Conservation (phyloP, 2,329 filamentous ascomycete genomes). For the Cadophora gregata region DNA sequence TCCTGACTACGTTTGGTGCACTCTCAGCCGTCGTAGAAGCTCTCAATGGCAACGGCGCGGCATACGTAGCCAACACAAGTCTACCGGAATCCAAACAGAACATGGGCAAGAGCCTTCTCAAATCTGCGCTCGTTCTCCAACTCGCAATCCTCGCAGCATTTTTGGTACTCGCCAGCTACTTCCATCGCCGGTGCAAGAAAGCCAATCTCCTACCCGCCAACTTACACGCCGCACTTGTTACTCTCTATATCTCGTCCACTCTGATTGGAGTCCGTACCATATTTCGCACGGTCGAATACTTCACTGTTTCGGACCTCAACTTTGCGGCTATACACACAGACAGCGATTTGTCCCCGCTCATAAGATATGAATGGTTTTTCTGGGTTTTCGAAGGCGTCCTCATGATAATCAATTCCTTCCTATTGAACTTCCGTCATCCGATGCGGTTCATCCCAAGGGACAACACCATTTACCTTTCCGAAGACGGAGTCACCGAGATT, state of each 20-base stretch:
- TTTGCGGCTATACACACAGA: constrained; percentile 45
- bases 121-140: constrained; percentile 60
- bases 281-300: constrained; percentile 65
- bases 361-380: constrained; percentile 66
- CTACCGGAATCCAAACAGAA: constrained; percentile 48
- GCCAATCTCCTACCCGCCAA: constrained; percentile 42
- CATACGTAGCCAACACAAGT: constrained; percentile 53
- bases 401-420: constrained; percentile 57
- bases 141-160: constrained; percentile 58
- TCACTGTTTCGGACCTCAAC: constrained; percentile 52
- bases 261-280: constrained; percentile 61
- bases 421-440: constrained; percentile 59
- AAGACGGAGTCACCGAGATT: constrained; percentile 57
- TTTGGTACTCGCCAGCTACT: constrained; percentile 52
- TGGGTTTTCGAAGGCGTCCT: constrained; percentile 61
- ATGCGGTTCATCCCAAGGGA: constrained; percentile 55
- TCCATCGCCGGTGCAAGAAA: constrained; percentile 53
- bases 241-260: constrained; percentile 56
- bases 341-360: constrained; percentile 49
- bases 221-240: constrained; percentile 47
- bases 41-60: constrained; percentile 55
- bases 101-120: constrained; percentile 54
- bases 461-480: constrained; percentile 56
- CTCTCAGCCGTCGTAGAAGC: constrained; percentile 56
- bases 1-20: constrained; percentile 54